Base-by-base conservation (phyloP, 2,329 filamentous ascomycete genomes). In the Ascomycota sp. region DNA sequence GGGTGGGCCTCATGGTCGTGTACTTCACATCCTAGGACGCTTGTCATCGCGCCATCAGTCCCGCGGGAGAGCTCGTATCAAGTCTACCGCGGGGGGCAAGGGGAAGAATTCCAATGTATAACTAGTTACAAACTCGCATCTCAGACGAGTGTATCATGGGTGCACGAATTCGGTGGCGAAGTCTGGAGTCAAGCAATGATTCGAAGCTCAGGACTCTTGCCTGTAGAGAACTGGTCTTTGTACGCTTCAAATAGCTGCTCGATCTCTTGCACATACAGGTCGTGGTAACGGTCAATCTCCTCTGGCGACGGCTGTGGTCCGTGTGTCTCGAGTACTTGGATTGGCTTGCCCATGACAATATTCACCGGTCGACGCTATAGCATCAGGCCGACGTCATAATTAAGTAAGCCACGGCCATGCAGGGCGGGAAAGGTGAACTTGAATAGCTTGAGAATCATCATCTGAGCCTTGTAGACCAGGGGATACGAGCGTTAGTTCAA, bases 301-400 rank as follows among this genome's bases (percentile, higher is more conserved):
- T 62, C 63, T 35, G 76, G 68, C 17, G 75, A 65, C 1, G 86
- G 78, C 35, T 72, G 69, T 22, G 43, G 38, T n/a, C 47, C 50
- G 25, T 66, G 56, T 13, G 63, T 55, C 36, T 65, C 63, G 30
- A 66, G 56, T 5, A 93, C 75, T 36, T 62, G 59, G 36, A 94
- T 82, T 0, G 86, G 83, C 30, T 68, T 64, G 4, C 86, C 86
- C 10, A 93, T 79, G 9, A 98, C 85, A 28, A 94, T 70, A 46
- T 95, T 89, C 34, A 98, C 59, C 8, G 82, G 75, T 30, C 75
- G 64, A 9, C 89, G 72, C 50, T 94, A 95, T 0, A 89, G 89
- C 80, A 95, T 83, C 43, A 95, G 58, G 4, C 89, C 89, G 10
- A 94, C 81, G 49, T 98, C 89, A 47, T 98, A 95, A 52, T 98